Base-by-base conservation (phyloP, 306 rosid species). In the Leucaena leucocephala region DNA sequence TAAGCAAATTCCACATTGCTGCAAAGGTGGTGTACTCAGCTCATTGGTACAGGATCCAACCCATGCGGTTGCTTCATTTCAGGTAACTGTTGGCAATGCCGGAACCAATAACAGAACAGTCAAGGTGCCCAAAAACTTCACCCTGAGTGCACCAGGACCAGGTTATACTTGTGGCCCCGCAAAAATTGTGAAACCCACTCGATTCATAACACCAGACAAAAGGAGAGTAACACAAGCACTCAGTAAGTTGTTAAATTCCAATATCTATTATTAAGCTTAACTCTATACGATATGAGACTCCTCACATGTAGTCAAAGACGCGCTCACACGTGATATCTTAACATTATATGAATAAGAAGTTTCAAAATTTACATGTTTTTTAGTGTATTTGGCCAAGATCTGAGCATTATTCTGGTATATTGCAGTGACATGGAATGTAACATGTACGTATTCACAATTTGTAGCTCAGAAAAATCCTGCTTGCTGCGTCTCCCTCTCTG, bases 351-450 rank as follows among this genome's bases (percentile, higher is more conserved):
- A 27, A 27, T 27, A 27, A 27, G 27, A 57, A 65, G 19, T 39
- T 22, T 11, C 4, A 7, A 12, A 6, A 8, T 74, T 27, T 27
- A 27, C 27, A 1, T 27, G 27, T 27, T 27, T 27, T 27, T 27
- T 27, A 27, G 27, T 27, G 27, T 27, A 27, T 27, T 0, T 27
- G 0, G 27, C 27, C 27, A 27, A 27, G 0, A 27, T 0, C 27
- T 27, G 27, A 27, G 40, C 78, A 19, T 57, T 35, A 50, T 52
- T 62, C 74, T 82, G 57, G 21, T 84, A 61, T 44, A 9, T 85
- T 76, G 85, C 91, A 94, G 98, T 92, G 97, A 94, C 98, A 75
- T 94, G 98, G 98, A 89, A 89, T 50, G 85, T 89, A 78, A 89
- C 92, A 2, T 94, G 98, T 86, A 84, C 94, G 62, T 92, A 90